A percentile compares a stretch with the other conserved stretches of the same genome.
phyloP scores from a whole-genome alignment of 179 eudicot species.

The Spinacia oleracea region DNA sequence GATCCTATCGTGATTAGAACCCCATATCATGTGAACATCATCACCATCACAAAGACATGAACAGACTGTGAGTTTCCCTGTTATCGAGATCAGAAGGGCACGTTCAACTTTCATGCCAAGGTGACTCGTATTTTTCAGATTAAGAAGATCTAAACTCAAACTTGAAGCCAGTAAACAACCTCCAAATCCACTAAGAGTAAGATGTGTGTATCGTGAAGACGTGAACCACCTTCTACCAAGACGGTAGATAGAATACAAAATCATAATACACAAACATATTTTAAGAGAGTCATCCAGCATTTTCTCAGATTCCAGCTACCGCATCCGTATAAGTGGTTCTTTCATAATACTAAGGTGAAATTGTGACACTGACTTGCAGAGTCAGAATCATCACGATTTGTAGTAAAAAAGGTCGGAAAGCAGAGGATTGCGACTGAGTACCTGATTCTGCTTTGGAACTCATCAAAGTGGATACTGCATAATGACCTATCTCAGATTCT shows the following conservation, averaged over 20 bases:
- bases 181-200: not conserved
- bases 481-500: not conserved
- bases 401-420: not conserved
- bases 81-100: not conserved
- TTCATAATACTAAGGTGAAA: not conserved
- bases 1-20: too few relatives aligned
- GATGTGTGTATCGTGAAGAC: not conserved
- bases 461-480: not conserved
- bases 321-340: not conserved
- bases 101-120: not conserved
- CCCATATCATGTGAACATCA: not conserved
- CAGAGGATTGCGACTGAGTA: not conserved
- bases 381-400: not conserved
- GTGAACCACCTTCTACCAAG: not conserved
- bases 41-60: not conserved
- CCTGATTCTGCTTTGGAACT: not conserved
- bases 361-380: not conserved
- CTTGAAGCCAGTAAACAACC: not conserved
- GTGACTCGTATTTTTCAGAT: not conserved
- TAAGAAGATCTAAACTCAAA: not conserved
- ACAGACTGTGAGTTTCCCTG: not conserved
- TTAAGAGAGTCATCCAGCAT: not conserved
- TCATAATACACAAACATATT: not conserved
- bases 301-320: not conserved
- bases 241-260: not conserved